These are phyloP conservation scores for Phylloporus sp. DNA, from an alignment of 768 basidiomycete species.

Conservation along the genomic window DNA sequence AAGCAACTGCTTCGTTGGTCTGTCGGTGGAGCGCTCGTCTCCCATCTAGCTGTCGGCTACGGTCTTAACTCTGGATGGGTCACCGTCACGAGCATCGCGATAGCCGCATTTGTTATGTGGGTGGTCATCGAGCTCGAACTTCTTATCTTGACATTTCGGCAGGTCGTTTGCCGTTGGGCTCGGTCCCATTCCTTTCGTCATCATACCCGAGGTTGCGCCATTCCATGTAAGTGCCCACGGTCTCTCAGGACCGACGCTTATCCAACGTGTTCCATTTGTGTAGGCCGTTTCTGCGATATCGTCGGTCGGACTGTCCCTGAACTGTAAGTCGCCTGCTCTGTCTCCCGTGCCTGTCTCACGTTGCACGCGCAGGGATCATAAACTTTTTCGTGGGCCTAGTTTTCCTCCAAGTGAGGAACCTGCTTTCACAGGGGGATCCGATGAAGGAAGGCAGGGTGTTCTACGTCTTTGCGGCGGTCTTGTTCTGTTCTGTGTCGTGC, in stretches of 20 bases:
- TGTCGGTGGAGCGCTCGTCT: constrained; percentile 57
- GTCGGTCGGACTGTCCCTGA: constrained; percentile 66
- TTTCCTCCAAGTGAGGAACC: constrained; percentile 80
- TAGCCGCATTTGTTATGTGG: constrained; percentile 77
- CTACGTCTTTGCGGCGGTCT: constrained; percentile 67
- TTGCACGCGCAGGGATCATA: constrained; percentile 54
- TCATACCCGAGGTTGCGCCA: constrained; percentile 87
- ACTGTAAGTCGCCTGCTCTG: constrained; percentile 45
- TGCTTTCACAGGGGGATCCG: constrained; percentile 55
- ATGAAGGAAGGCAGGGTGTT: constrained; percentile 83
- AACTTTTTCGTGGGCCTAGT: constrained; percentile 82
- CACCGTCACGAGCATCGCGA: constrained; percentile 63
- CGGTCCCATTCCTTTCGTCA: constrained; percentile 89
- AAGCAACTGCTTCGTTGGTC: constrained; percentile 65
- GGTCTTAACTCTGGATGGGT: constrained; percentile 61
- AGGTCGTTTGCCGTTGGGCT: constrained; percentile 88
- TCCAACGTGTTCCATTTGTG: background rate
- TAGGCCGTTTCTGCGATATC: constrained; percentile 80
- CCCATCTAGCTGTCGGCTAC: constrained; percentile 62
- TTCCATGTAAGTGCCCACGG: constrained; percentile 48
- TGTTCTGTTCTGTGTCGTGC: constrained; percentile 30
- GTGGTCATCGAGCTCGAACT: constrained; percentile 20
- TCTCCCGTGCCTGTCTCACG: background rate
- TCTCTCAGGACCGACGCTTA: background rate
- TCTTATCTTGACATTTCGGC: constrained; percentile 3